A percentile compares a stretch with the other conserved stretches of the same genome.
Evolutionary conservation across 2,329 filamentous ascomycete species (phyloP).

Genomic region (Immersiporthe knoxdaviesiana): DNA sequence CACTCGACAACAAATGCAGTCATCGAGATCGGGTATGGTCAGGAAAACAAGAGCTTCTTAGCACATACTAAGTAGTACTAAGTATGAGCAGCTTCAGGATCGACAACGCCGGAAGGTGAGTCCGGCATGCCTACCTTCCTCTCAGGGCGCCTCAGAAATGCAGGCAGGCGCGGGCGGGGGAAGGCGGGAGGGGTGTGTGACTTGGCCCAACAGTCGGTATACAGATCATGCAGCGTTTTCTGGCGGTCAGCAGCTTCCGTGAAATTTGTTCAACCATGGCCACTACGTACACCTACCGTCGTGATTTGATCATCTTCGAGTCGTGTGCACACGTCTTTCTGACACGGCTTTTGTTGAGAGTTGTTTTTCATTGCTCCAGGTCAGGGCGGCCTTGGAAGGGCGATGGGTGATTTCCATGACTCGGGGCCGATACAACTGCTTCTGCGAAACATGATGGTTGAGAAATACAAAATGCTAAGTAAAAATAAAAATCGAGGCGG

Average conservation of each 20-base stretch:
- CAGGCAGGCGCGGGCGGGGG: not conserved
- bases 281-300: not conserved
- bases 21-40: not conserved
- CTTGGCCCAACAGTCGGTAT: not conserved
- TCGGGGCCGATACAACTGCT: not conserved
- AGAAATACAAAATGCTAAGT: not conserved
- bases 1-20: not conserved
- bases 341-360: slow-evolving; percentile 16
- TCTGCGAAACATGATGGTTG: not conserved
- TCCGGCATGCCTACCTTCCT: slow-evolving; percentile 8
- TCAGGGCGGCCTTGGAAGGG: slow-evolving; percentile 9
- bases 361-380: not conserved
- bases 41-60: not conserved
- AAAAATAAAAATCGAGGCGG: not conserved
- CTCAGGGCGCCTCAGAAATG: not conserved
- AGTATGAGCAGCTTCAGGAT: not conserved
- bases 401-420: slow-evolving; percentile 1
- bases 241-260: slow-evolving; percentile 4
- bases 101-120: slow-evolving; percentile 2
- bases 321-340: slow-evolving; percentile 18
- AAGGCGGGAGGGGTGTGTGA: not conserved
- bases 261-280: not conserved
- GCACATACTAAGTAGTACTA: too few species aligned
- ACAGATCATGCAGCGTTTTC: slow-evolving; percentile 8
- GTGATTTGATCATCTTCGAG: slow-evolving; percentile 16